phyloP scores from a whole-genome alignment of 192 early-diverging fungal genomes.

The Podila horticola region DNA sequence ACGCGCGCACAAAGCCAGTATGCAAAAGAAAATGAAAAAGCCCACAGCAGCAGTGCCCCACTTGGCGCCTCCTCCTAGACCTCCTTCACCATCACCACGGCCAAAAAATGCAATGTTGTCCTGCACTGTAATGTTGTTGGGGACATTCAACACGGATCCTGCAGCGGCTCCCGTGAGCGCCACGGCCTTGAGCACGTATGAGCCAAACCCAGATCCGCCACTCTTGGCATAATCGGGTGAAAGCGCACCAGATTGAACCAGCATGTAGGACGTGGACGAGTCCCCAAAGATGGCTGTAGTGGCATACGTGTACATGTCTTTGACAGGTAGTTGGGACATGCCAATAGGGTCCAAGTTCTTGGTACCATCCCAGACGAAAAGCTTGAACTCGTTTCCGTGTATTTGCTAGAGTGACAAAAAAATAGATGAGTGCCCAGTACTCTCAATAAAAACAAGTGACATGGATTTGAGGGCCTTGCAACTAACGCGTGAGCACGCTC shows the following conservation, averaged over 20 bases:
- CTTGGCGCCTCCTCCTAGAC: neutral
- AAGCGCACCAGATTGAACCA: conserved; percentile 10
- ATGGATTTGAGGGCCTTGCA: too few relatives aligned
- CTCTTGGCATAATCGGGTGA: neutral
- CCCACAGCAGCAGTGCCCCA: too few relatives aligned
- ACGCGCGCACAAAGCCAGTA: too few relatives aligned
- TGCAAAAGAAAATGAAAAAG: too few relatives aligned
- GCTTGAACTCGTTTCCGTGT: neutral
- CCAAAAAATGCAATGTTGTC: neutral
- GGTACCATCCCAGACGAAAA: conserved; percentile 9
- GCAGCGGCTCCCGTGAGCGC: conserved; percentile 2
- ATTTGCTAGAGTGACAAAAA: conserved; percentile 2
- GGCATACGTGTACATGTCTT: neutral
- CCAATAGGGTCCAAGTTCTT: conserved; percentile 2
- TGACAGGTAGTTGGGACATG: conserved; percentile 7
- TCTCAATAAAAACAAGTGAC: neutral
- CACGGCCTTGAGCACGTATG: conserved; percentile 6
- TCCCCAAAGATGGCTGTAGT: conserved; percentile 9
- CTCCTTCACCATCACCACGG: neutral
- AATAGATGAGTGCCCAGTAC: neutral
- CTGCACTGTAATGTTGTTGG: conserved; percentile 14
- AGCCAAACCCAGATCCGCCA: neutral
- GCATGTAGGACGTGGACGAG: conserved; percentile 12
- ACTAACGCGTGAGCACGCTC: too few relatives aligned
- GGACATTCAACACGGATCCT: conserved; percentile 14